Conservation (phyloP, 352 stramenopile species). For the Pythium volutum region DNA sequence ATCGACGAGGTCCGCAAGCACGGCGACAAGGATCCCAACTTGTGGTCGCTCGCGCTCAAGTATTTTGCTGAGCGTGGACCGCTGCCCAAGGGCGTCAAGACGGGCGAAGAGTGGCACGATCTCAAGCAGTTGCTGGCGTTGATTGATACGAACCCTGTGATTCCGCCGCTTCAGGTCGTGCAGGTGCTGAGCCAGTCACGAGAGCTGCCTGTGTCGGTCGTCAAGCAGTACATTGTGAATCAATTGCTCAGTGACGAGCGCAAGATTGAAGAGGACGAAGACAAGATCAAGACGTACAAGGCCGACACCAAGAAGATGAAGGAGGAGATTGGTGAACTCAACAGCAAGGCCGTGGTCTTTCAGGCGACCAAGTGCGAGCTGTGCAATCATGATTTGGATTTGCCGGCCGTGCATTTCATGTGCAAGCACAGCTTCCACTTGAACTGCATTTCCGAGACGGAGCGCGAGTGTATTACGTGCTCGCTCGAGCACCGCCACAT, state of each 20-base stretch:
- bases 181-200: conserved; percentile 82
- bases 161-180: conserved; percentile 82
- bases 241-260: conserved; percentile 75
- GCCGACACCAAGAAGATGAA: conserved; percentile 89
- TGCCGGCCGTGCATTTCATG: conserved; percentile 91
- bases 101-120: conserved; percentile 74
- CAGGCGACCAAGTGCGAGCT: conserved; percentile 89
- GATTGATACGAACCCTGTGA: conserved; percentile 79
- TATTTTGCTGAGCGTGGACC: conserved; percentile 87
- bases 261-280: conserved; percentile 81
- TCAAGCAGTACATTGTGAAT: conserved; percentile 86
- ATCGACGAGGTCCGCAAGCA: conserved; percentile 89
- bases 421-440: conserved; percentile 90
- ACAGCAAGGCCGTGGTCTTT: conserved; percentile 86
- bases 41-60: conserved; percentile 89
- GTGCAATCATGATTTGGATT: conserved; percentile 87
- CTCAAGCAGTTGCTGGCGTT: conserved; percentile 73
- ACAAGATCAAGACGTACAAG: conserved; percentile 88
- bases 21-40: conserved; percentile 85
- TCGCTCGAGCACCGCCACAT: conserved; percentile 85
- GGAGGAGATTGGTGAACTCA: conserved; percentile 80
- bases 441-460: conserved; percentile 88
- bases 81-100: conserved; percentile 57
- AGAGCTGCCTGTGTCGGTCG: conserved; percentile 74
- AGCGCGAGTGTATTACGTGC: conserved; percentile 87